Evolutionary conservation across 2,329 filamentous ascomycete genomes (phyloP), one percentile per base, ranked within the genome.

Genomic region (Stromatinia cepivora): DNA sequence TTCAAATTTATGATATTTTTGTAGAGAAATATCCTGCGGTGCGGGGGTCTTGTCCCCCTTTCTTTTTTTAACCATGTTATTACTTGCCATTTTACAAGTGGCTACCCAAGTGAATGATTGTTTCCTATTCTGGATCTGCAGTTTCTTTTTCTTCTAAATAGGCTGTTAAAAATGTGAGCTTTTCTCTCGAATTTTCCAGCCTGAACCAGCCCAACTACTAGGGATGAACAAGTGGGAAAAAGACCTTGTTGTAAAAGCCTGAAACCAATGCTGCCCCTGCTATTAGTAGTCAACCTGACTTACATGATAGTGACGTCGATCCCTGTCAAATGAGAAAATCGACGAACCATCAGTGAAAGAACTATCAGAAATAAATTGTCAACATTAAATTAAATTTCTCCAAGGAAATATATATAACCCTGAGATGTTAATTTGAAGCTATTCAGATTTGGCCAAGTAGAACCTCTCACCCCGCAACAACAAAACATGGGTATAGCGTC

Each of bases 261-360:
- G 39, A 59, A 59, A n/a, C 57, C 39, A 45, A 45, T 59, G 22
- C 20, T 54, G 39, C 22, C 54, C 20, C 15, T 34, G 52, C 42
- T n/a, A 48, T 48, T 31, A 46, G 52, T 28, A 22, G 34, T 42
- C 15, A 4, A 4, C 39, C 39, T 13, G 39, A 42, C 39, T 42
- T 42, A 42, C 39, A 11, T 20, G 4, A 22, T 28, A 54, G 56
- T 68, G 66, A 68, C 66, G 57, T 68, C 57, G 48, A 68, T 63
- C 66, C 66, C 36, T 56, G 66, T 64, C 48, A n/a, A 28, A 42
- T 25, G 56, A 36, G 54, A 58, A 58, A 39, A 58, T 57, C 34
- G 17, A 58, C 53, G 53, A 56, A n/a, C 31, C 31, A 39, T 57
- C 13, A 28, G 20, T 56, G 53, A 56, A 36, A 10, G 20, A 13